Conservation (phyloP, 2,329 filamentous ascomycete species). For the Cadophora luteo-olivacea region DNA sequence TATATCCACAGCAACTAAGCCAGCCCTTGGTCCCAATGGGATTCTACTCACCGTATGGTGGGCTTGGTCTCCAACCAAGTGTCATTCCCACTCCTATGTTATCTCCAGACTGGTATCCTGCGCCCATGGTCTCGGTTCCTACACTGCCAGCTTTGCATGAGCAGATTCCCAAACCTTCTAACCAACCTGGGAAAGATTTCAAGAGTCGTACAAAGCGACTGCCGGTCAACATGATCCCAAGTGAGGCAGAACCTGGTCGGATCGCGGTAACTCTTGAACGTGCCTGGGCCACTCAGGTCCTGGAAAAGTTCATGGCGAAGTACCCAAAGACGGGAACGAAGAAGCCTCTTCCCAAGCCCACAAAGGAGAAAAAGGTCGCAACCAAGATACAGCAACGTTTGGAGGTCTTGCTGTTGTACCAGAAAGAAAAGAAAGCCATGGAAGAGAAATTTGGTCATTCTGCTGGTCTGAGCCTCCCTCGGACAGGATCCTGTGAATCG, state of each 20-base stretch:
- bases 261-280: constrained; percentile 34
- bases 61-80: neutral
- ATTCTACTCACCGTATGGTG: neutral
- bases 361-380: constrained; percentile 16
- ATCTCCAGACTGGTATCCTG: constrained; percentile 10
- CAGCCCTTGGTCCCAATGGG: neutral
- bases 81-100: neutral
- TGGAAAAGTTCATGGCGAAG: constrained; percentile 39
- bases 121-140: neutral
- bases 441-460: constrained; percentile 2
- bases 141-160: neutral
- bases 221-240: constrained; percentile 3
- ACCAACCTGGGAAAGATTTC: neutral
- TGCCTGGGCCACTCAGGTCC: constrained; percentile 35
- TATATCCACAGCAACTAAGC: neutral
- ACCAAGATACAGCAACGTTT: constrained; percentile 22
- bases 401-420: constrained; percentile 22
- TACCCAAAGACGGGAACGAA: constrained; percentile 43
- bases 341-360: constrained; percentile 10
- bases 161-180: neutral
- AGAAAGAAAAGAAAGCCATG: constrained; percentile 22
- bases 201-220: neutral
- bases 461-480: neutral
- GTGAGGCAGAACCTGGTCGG: constrained; percentile 35
- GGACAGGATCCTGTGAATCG: neutral